Conservation (phyloP, 2,329 filamentous ascomycete genomes). For the Leptographium procerum region DNA sequence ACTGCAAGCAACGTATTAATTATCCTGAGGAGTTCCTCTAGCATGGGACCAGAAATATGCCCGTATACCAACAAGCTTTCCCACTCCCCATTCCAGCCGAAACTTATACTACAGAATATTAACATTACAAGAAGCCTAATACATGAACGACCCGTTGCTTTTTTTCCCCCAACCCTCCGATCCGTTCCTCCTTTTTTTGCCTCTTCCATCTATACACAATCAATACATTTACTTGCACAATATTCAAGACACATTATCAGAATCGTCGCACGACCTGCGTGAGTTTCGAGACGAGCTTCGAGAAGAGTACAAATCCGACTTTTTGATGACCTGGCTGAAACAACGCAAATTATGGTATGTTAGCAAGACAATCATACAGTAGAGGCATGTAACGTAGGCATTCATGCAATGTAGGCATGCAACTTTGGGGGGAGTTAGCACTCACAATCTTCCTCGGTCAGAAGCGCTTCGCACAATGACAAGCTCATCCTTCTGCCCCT, state of each 20-base stretch:
- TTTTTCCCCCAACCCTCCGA: not conserved
- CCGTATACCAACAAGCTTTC: not conserved
- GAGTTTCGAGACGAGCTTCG: constrained; percentile 9
- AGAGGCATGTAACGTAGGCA: no score
- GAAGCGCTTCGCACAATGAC: constrained; percentile 11
- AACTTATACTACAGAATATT: not conserved
- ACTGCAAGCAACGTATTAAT: no score
- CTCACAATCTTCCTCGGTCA: constrained; percentile 12
- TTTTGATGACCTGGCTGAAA: constrained; percentile 11
- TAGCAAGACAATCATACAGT: no score
- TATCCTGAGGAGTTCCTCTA: no score
- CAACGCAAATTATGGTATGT: not conserved
- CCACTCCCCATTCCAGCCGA: not conserved
- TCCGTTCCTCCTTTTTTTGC: not conserved
- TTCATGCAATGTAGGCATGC: not conserved
- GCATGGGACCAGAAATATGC: not conserved
- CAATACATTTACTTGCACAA: not conserved
- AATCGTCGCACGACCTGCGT: constrained; percentile 7
- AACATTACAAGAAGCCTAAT: not conserved
- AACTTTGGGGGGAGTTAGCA: not conserved
- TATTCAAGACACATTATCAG: not conserved
- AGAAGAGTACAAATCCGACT: constrained; percentile 9
- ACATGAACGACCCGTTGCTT: not conserved
- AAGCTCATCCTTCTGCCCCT: constrained; percentile 8
- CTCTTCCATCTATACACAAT: not conserved